These are phyloP conservation scores for Komagataella mondaviorum DNA, from an alignment of 805 yeast species.

Conservation along the genomic window DNA sequence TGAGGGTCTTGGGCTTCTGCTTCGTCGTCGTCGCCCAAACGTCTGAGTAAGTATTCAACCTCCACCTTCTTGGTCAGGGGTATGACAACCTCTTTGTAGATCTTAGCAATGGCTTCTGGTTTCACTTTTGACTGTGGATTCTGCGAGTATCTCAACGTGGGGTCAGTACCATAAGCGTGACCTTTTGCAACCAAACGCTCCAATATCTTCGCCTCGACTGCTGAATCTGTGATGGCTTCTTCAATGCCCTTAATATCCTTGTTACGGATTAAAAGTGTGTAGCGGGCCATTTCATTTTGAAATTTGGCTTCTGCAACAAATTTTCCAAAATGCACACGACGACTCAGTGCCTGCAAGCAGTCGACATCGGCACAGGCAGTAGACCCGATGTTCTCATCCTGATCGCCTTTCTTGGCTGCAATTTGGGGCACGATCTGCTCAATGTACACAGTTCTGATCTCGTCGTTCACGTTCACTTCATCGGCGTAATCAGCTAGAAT, in stretches of 20 bases:
- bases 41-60: slow-evolving; percentile 75
- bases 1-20: neutral
- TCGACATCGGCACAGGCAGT: slow-evolving; percentile 79
- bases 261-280: slow-evolving; percentile 48
- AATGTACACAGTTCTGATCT: slow-evolving; percentile 57
- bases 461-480: slow-evolving; percentile 63
- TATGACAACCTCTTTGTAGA: slow-evolving; percentile 80
- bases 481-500: slow-evolving; percentile 63
- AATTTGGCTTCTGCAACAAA: slow-evolving; percentile 96
- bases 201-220: slow-evolving; percentile 76
- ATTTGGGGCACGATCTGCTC: slow-evolving; percentile 64
- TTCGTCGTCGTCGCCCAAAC: slow-evolving; percentile 36
- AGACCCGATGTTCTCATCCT: slow-evolving; percentile 77
- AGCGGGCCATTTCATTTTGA: slow-evolving; percentile 48
- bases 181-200: slow-evolving; percentile 72
- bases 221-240: slow-evolving; percentile 71
- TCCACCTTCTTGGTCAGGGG: slow-evolving; percentile 94
- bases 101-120: slow-evolving; percentile 68
- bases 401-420: slow-evolving; percentile 55
- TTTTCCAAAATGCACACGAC: slow-evolving; percentile 93
- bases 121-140: slow-evolving; percentile 60
- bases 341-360: slow-evolving; percentile 72
- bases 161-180: slow-evolving; percentile 78
- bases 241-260: slow-evolving; percentile 64
- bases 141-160: slow-evolving; percentile 60